Percentiles rank a stretch among this genome's conserved stretches.
Evolutionary conservation across 495 filamentous ascomycete genomes (phyloP).

Genomic region (Penicillium riverlandense): DNA sequence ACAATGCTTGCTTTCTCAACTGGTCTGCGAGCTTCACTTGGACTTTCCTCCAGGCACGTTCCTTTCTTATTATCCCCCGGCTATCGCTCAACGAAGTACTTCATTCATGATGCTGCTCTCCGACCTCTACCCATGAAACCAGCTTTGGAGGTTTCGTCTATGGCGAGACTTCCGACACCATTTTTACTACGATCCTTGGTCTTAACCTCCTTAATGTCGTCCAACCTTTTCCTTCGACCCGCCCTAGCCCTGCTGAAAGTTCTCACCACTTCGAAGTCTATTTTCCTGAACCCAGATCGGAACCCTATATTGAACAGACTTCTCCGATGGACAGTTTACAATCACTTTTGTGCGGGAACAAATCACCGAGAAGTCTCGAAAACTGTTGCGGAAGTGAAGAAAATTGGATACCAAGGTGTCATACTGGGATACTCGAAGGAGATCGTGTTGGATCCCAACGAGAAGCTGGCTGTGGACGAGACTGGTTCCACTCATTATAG

Average conservation of each 20-base stretch:
- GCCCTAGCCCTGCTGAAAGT: slow-evolving; percentile 54
- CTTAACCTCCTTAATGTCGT: slow-evolving; percentile 71
- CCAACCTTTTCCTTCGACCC: slow-evolving; percentile 57
- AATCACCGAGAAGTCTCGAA: slow-evolving; percentile 52
- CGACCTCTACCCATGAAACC: neutral
- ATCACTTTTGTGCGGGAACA: slow-evolving; percentile 78
- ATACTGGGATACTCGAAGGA: slow-evolving; percentile 75
- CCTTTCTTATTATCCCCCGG: neutral
- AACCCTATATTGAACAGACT: slow-evolving; percentile 50
- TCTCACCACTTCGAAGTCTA: slow-evolving; percentile 56
- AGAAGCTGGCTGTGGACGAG: slow-evolving; percentile 15
- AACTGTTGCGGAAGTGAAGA: slow-evolving; percentile 53
- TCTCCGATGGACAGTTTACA: slow-evolving; percentile 73
- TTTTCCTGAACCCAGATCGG: slow-evolving; percentile 49
- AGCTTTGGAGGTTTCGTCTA: slow-evolving; percentile 30
- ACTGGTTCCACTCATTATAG: slow-evolving; percentile 7
- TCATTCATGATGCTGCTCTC: slow-evolving; percentile 10
- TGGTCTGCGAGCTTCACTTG: no score
- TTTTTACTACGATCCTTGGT: slow-evolving; percentile 65
- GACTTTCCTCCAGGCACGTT: no score
- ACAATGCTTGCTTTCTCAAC: no score
- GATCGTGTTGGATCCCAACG: slow-evolving; percentile 53
- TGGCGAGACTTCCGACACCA: slow-evolving; percentile 61
- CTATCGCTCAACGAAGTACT: slow-evolving; percentile 12
- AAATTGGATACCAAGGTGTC: slow-evolving; percentile 69